Conservation (phyloP, 2,329 filamentous ascomycete species). For the Biscogniauxia mediterranea region DNA sequence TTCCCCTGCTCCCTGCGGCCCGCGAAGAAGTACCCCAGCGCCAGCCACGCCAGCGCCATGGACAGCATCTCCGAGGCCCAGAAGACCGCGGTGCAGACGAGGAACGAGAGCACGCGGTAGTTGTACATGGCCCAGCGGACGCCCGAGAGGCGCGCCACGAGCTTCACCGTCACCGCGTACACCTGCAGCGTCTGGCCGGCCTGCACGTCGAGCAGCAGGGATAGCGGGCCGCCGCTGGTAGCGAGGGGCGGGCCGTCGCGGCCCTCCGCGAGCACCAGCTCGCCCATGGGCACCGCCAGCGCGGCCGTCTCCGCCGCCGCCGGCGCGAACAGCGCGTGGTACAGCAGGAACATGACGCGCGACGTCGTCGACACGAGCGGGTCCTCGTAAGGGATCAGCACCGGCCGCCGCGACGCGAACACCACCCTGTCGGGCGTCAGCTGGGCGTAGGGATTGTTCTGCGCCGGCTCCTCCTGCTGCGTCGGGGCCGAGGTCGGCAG, state of each 20-base stretch:
- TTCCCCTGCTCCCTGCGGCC: constrained; percentile 21
- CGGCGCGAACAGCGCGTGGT: constrained; percentile 66
- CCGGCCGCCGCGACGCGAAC: constrained; percentile 68
- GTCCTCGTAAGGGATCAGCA: constrained; percentile 77
- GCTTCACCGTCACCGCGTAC: constrained; percentile 65
- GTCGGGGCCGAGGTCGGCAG: constrained; percentile 14
- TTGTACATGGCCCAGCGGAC: constrained; percentile 86
- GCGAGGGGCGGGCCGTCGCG: constrained; percentile 52
- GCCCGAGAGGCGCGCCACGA: constrained; percentile 74
- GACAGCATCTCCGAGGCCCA: constrained; percentile 74
- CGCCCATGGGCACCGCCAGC: constrained; percentile 69
- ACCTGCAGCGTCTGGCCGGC: constrained; percentile 70
- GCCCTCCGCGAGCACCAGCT: constrained; percentile 50
- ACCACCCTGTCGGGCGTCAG: constrained; percentile 46
- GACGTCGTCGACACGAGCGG: constrained; percentile 62
- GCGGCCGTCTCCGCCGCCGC: constrained; percentile 58
- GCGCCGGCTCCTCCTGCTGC: not conserved
- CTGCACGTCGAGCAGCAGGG: constrained; percentile 63
- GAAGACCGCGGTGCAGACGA: constrained; percentile 68
- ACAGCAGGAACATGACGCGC: constrained; percentile 62
- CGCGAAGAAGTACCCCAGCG: constrained; percentile 42
- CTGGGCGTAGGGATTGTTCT: constrained; percentile 33
- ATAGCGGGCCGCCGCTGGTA: constrained; percentile 28
- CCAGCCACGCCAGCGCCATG: constrained; percentile 62
- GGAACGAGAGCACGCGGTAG: constrained; percentile 67